Evolutionary conservation across 1,139 yeast species (phyloP).

Genomic region (Lodderomyces elongisporus): DNA sequence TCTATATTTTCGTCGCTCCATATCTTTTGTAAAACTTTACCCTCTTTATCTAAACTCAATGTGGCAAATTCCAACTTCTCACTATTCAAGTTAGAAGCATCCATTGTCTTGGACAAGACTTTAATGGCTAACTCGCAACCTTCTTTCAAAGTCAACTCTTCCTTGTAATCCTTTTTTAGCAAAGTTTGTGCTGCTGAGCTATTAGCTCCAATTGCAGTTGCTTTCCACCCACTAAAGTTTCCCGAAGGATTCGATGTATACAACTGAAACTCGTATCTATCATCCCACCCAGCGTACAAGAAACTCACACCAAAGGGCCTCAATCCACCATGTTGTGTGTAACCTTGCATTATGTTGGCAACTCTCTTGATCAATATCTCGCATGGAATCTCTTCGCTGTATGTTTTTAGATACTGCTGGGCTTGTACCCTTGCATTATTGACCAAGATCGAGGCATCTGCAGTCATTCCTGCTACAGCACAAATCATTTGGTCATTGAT

Average conservation of each 20-base stretch:
- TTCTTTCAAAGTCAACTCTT: slow-evolving; percentile 67
- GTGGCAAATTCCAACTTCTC: slow-evolving; percentile 84
- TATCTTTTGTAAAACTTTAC: slow-evolving; percentile 60
- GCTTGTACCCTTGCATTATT: slow-evolving; percentile 84
- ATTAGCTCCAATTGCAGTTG: slow-evolving; percentile 95
- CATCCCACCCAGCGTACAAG: slow-evolving; percentile 94
- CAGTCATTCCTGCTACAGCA: slow-evolving; percentile 98
- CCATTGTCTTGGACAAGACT: slow-evolving; percentile 92
- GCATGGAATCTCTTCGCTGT: slow-evolving; percentile 88
- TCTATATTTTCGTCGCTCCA: slow-evolving; percentile 82
- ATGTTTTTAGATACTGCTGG: slow-evolving; percentile 77
- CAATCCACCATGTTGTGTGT: slow-evolving; percentile 97
- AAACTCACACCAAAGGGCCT: slow-evolving; percentile 98
- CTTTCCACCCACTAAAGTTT: slow-evolving; percentile 97
- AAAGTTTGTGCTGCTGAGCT: slow-evolving; percentile 94
- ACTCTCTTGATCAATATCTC: slow-evolving; percentile 83
- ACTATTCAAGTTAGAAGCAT: slow-evolving; percentile 64
- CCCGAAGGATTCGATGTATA: slow-evolving; percentile 97
- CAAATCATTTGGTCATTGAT: slow-evolving; percentile 80
- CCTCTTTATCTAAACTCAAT: slow-evolving; percentile 48
- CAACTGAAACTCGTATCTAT: slow-evolving; percentile 82
- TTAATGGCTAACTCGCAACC: slow-evolving; percentile 87
- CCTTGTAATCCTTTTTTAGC: slow-evolving; percentile 90
- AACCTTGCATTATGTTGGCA: slow-evolving; percentile 95
- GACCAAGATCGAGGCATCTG: slow-evolving; percentile 91